A percentile compares a stretch with the other conserved stretches of the same genome.
phyloP scores from a whole-genome alignment of 1,284 basidiomycete genomes.

The Peniophora sp. region DNA sequence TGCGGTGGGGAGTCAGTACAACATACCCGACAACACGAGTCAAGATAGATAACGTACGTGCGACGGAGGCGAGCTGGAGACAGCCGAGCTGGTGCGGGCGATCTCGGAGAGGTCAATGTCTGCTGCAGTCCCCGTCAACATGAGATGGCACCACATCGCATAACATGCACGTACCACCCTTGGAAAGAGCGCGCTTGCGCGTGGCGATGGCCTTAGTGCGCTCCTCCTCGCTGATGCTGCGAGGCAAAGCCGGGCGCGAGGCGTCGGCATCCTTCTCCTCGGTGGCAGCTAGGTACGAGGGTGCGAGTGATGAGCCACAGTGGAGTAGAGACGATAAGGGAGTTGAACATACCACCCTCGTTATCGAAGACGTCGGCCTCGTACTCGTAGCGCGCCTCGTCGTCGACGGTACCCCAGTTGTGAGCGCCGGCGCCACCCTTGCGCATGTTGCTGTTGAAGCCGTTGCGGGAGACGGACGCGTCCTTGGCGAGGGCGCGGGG shows the following conservation, averaged over 20 bases:
- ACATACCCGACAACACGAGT: too few species aligned
- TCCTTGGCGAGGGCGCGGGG: constrained; percentile 75
- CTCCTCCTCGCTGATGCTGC: constrained; percentile 55
- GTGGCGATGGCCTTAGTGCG: constrained; percentile 53
- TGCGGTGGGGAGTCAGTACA: too few species aligned
- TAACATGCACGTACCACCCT: constrained; percentile 24
- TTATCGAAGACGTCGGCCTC: constrained; percentile 33
- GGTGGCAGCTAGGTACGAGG: background rate
- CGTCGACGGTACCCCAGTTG: constrained; percentile 73
- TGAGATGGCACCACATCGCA: background rate
- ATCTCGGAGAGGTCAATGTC: constrained; percentile 69
- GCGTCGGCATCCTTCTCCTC: background rate
- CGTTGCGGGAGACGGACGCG: constrained; percentile 70
- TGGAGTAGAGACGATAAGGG: background rate
- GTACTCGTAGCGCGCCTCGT: constrained; percentile 54
- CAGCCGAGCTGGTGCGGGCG: constrained; percentile 73
- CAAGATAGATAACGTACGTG: background rate
- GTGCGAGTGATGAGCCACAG: too few species aligned
- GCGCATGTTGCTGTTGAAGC: constrained; percentile 64
- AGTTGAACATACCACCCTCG: constrained; percentile 9
- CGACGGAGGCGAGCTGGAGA: constrained; percentile 53
- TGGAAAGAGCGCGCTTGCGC: constrained; percentile 56
- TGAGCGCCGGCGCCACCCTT: constrained; percentile 76
- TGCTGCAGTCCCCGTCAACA: constrained; percentile 14
- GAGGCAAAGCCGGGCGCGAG: constrained; percentile 12